Conservation (phyloP, 2,329 filamentous ascomycete genomes). For the Hypoxylon sp. region DNA sequence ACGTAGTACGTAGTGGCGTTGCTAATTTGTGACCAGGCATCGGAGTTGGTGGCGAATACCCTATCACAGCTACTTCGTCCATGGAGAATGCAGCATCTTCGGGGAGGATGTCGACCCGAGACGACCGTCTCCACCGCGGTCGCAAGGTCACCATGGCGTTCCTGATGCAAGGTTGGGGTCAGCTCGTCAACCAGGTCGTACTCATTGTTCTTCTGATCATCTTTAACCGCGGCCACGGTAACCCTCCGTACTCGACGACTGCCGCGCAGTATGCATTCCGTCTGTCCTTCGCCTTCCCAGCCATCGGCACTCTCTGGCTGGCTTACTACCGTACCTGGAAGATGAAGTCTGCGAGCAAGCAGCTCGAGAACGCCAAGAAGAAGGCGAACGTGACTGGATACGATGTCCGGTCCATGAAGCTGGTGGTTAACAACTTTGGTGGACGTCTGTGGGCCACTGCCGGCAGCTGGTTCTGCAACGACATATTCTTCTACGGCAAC, state of each 20-base stretch:
- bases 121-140: conserved; percentile 93
- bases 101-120: conserved; percentile 86
- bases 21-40: conserved; percentile 48
- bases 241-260: conserved; percentile 78
- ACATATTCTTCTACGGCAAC: conserved; percentile 99
- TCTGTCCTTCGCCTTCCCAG: conserved; percentile 89
- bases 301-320: conserved; percentile 90
- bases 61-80: conserved; percentile 93
- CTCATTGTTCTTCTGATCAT: conserved; percentile 86
- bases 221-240: conserved; percentile 82
- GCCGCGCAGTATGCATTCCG: conserved; percentile 91
- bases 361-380: conserved; percentile 83
- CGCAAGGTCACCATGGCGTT: conserved; percentile 96
- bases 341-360: conserved; percentile 88
- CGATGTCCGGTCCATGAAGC: conserved; percentile 80
- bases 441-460: conserved; percentile 86
- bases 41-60: conserved; percentile 86
- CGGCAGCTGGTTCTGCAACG: conserved; percentile 92
- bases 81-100: conserved; percentile 91
- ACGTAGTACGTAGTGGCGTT: conserved; percentile 20
- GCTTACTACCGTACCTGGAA: conserved; percentile 96
- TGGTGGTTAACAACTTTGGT: conserved; percentile 84
- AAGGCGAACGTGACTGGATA: conserved; percentile 90
- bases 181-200: conserved; percentile 91
- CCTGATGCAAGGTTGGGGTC: conserved; percentile 98